Base-by-base conservation (phyloP, 2,329 filamentous ascomycete species). In the Phaeoacremonium minimum region DNA sequence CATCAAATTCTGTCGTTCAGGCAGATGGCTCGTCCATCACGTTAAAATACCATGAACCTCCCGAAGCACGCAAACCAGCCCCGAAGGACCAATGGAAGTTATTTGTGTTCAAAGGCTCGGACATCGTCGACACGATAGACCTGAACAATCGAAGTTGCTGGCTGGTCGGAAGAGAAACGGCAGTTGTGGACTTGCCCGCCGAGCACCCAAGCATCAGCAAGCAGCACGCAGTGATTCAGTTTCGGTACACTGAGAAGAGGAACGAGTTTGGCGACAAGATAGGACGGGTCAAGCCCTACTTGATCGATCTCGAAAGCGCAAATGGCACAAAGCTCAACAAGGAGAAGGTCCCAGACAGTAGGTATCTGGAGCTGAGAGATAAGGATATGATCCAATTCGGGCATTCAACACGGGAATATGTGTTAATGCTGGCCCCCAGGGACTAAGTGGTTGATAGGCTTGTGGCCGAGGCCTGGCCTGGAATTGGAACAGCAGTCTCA, bases 181-280 rank as follows among this genome's bases (percentile, higher is more conserved):
- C 83, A 5, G 83, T 98, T 4, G 88, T 87, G 3, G 93, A 98
- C 56, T 69, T 95, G 39, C 68, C 79, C 3, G 77, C 94, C 7
- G 88, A 95, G 54, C 91, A 98, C 56, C 89, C 90, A 1, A 96
- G 88, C 60, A 81, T 89, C 52, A 95, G 88, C 58, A 94, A 94
- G 61, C 93, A 98, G 63, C 93, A 98, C 59, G 91, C 91, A 1
- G 93, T 90, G 7, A 76, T 98, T 30, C 93, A 98, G 57, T 98
- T 98, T 53, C 80, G 93, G 26, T 83, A 88, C 55, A 78, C 85
- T 15, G 85, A 88, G 52, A 89, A 84, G 61, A 78, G 78, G 43
- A 88, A 94, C 49, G 88, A 96, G 61, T 94, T 77, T 56, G 90
- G 89, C 15, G 90, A 96, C 56, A 85, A 82, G 54, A 72, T 83